Evolutionary conservation across 768 basidiomycete genomes (phyloP).

Genomic region (Naematelia encephala): DNA sequence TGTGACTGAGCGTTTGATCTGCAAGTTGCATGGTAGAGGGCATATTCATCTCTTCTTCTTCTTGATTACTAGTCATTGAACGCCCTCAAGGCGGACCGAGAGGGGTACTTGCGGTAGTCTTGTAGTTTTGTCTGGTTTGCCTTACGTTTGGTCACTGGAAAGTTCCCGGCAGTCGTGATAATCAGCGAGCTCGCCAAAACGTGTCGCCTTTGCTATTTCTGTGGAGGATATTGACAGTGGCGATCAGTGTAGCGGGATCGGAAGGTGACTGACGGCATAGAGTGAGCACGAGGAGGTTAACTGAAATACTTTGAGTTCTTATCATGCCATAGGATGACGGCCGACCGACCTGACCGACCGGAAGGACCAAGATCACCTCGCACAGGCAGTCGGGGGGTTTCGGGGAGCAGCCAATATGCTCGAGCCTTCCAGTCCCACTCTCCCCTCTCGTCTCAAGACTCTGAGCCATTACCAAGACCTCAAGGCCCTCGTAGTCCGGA

Average conservation of each 20-base stretch:
- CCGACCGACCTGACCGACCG: slow-evolving; percentile 16
- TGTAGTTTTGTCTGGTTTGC: too few species aligned
- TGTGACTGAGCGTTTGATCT: not conserved
- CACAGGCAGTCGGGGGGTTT: slow-evolving; percentile 4
- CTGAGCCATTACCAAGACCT: slow-evolving; percentile 16
- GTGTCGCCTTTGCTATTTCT: too few species aligned
- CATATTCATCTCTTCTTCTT: slow-evolving; percentile 1
- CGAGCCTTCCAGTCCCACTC: slow-evolving; percentile 12
- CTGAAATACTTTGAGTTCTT: too few species aligned
- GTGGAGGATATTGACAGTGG: too few species aligned
- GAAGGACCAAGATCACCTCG: slow-evolving; percentile 12
- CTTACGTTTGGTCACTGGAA: too few species aligned
- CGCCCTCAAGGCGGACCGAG: not conserved
- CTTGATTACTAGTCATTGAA: not conserved
- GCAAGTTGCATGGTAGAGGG: not conserved
- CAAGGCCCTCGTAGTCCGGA: slow-evolving; percentile 24
- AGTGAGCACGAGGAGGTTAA: too few species aligned
- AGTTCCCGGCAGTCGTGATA: too few species aligned
- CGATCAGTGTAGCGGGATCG: too few species aligned
- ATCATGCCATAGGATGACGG: slow-evolving; percentile 17
- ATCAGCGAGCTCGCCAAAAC: too few species aligned
- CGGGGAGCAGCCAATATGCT: slow-evolving; percentile 5
- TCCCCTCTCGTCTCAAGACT: slow-evolving; percentile 4
- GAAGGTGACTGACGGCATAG: too few species aligned
- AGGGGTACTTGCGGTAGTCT: too few species aligned